These are phyloP conservation scores for Diddensiella caesifluorescens DNA, from an alignment of 805 yeast species.

Conservation along the genomic window DNA sequence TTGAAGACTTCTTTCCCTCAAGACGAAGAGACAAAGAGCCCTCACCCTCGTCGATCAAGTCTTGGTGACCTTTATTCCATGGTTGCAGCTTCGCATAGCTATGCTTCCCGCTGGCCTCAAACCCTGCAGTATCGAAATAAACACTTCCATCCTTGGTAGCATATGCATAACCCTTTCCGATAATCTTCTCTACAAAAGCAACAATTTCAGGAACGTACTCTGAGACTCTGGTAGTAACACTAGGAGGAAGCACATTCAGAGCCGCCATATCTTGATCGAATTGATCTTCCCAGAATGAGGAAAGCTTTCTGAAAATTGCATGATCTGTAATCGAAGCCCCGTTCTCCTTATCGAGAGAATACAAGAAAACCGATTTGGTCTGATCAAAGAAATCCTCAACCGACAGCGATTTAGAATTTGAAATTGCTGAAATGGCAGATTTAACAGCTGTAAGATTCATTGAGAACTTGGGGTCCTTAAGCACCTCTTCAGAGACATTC, in stretches of 20 bases:
- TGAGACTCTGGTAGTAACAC: constrained; percentile 87
- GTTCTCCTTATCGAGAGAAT: constrained; percentile 59
- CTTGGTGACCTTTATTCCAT: constrained; percentile 89
- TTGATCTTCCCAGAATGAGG: constrained; percentile 84
- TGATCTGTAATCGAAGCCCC: constrained; percentile 84
- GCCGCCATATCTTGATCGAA: constrained; percentile 80
- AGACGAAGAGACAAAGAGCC: constrained; percentile 62
- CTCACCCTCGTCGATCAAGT: constrained; percentile 88
- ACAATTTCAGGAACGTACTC: constrained; percentile 94
- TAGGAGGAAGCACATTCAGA: constrained; percentile 79
- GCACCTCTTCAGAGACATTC: constrained; percentile 47
- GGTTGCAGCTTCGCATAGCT: constrained; percentile 95
- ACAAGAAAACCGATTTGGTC: constrained; percentile 74
- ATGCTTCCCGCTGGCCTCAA: constrained; percentile 68
- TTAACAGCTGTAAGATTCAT: constrained; percentile 70
- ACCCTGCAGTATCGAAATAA: constrained; percentile 84
- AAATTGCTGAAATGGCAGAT: constrained; percentile 32
- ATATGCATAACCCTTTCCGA: constrained; percentile 79
- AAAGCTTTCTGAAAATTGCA: constrained; percentile 69
- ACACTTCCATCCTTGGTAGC: constrained; percentile 84
- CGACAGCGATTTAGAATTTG: constrained; percentile 20
- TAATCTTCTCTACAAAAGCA: constrained; percentile 66
- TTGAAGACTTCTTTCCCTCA: constrained; percentile 61
- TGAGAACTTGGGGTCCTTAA: constrained; percentile 72
- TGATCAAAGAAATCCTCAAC: constrained; percentile 40